Evolutionary conservation across 225 moss, liverwort and hornwort genomes (phyloP).

Genomic region (Polytrichum formosum): DNA sequence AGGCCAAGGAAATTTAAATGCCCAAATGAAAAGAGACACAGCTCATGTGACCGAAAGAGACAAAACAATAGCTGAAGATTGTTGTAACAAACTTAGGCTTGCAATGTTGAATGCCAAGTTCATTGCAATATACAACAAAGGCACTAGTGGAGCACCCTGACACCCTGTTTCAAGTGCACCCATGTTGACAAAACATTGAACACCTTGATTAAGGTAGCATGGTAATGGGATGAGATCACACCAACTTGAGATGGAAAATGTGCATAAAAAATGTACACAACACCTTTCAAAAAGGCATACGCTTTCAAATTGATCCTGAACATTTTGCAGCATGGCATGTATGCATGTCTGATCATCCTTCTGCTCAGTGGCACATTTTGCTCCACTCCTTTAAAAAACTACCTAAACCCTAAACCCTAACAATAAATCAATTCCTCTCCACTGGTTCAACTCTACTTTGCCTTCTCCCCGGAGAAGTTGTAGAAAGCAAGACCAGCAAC

Average conservation of each 20-base stretch:
- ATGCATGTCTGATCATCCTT: too few species aligned
- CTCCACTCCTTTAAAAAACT: too few species aligned
- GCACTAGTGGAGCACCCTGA: conserved; percentile 50
- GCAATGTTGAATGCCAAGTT: conserved; percentile 50
- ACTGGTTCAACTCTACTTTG: background rate
- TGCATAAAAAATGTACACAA: too few species aligned
- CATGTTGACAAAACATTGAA: conserved; percentile 40
- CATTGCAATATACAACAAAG: conserved; percentile 33
- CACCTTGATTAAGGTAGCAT: conserved; percentile 34
- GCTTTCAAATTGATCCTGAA: too few species aligned
- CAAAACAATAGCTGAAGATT: conserved; percentile 49
- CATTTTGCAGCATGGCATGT: too few species aligned
- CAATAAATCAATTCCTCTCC: background rate
- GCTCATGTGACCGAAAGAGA: conserved; percentile 36
- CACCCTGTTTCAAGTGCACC: conserved; percentile 29
- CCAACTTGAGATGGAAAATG: too few species aligned
- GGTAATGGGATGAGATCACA: conserved; percentile 7
- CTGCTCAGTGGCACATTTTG: too few species aligned
- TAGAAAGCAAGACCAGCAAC: conserved; percentile 39
- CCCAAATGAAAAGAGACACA: conserved; percentile 50
- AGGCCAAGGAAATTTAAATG: conserved; percentile 50
- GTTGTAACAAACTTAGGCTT: conserved; percentile 44
- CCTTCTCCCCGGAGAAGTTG: conserved; percentile 12
- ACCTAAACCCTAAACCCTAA: too few species aligned
- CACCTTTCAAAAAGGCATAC: too few species aligned